These are phyloP conservation scores for Metroxylon sagu DNA, from an alignment of 176 grass and related monocot genomes.

Conservation along the genomic window DNA sequence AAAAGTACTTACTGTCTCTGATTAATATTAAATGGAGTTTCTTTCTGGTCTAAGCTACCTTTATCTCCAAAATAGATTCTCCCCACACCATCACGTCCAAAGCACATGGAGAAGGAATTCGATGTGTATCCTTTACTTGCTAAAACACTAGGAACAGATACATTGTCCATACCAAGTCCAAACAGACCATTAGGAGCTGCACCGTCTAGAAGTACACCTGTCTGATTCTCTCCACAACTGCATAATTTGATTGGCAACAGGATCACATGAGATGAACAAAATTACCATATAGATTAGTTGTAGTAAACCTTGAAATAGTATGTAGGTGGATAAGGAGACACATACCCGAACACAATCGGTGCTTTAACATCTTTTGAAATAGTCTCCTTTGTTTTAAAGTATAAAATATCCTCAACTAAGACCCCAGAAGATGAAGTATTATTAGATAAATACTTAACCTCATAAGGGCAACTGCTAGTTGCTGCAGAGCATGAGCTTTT, in stretches of 20 bases:
- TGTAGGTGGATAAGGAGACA: neutral
- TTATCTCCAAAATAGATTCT: slow-evolving; percentile 71
- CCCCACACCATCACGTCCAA: slow-evolving; percentile 39
- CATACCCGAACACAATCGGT: slow-evolving; percentile 56
- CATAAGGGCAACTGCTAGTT: slow-evolving; percentile 46
- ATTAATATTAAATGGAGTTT: slow-evolving; percentile 52
- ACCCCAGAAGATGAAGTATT: slow-evolving; percentile 67
- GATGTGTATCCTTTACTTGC: slow-evolving; percentile 22
- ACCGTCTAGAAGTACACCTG: slow-evolving; percentile 24
- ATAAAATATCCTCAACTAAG: slow-evolving; percentile 58
- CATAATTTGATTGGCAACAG: neutral
- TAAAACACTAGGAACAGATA: slow-evolving; percentile 53
- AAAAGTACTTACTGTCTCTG: neutral
- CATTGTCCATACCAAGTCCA: slow-evolving; percentile 51
- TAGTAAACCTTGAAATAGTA: neutral
- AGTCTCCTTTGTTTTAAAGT: slow-evolving; percentile 29
- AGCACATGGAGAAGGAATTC: slow-evolving; percentile 88
- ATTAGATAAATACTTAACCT: slow-evolving; percentile 23
- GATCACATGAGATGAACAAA: neutral
- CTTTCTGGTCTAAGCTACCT: slow-evolving; percentile 33
- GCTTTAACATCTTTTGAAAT: slow-evolving; percentile 18
- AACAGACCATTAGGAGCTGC: slow-evolving; percentile 40
- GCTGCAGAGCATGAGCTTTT: slow-evolving; percentile 28
- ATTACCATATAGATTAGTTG: neutral
- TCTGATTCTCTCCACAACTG: slow-evolving; percentile 60